Percentiles rank a stretch among this genome's conserved stretches.
Conservation (phyloP, 2,329 filamentous ascomycete genomes). For the Diplodia intermedia region DNA sequence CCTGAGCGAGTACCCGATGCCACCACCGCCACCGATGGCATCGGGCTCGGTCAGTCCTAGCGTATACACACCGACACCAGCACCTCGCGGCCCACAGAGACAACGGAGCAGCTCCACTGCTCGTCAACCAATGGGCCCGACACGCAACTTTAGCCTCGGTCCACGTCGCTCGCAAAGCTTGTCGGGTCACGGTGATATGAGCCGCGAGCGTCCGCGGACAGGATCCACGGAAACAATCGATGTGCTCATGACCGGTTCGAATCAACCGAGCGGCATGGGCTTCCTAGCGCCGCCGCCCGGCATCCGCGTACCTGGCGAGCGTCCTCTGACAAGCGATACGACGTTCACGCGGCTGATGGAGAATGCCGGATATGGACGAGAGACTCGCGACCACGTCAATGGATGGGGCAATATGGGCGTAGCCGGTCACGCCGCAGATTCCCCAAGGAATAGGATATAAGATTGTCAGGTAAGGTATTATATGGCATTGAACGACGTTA, state of each 20-base stretch:
- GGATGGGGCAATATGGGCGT: slow-evolving; percentile 27
- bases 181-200: background rate
- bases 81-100: slow-evolving; percentile 2
- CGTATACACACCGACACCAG: slow-evolving; percentile 28
- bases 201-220: slow-evolving; percentile 38
- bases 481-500: slow-evolving; percentile 24
- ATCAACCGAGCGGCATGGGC: slow-evolving; percentile 18
- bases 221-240: slow-evolving; percentile 55
- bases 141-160: slow-evolving; percentile 26
- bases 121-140: slow-evolving; percentile 25
- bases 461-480: background rate
- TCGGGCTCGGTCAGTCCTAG: slow-evolving; percentile 9
- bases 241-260: slow-evolving; percentile 50
- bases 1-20: slow-evolving; percentile 3
- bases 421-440: background rate
- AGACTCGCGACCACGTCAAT: slow-evolving; percentile 25
- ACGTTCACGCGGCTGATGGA: slow-evolving; percentile 54
- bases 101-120: slow-evolving; percentile 27
- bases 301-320: slow-evolving; percentile 31
- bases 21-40: slow-evolving; percentile 15
- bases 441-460: slow-evolving; percentile 28
- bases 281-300: slow-evolving; percentile 17
- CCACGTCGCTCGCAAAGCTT: slow-evolving; percentile 27
- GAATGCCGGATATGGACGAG: slow-evolving; percentile 45
- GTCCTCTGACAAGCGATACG: slow-evolving; percentile 45